Base-by-base conservation (phyloP, 306 rosid species). In the Fagus sylvatica region DNA sequence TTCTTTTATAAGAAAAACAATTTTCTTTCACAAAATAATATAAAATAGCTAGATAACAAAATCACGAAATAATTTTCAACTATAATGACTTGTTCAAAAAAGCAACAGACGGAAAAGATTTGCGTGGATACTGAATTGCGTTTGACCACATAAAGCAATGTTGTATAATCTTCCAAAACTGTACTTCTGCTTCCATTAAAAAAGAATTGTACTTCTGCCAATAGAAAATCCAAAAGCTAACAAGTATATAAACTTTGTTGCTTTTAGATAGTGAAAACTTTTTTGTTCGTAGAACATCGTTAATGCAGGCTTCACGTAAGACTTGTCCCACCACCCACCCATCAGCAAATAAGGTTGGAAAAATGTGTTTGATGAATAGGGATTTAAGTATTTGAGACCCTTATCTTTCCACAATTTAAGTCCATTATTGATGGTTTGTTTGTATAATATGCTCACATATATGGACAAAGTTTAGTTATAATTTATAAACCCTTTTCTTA, bases 291-390 rank as follows among this genome's bases (percentile, higher is more conserved):
- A 6, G 17, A 16, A 37, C 12, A 39, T 71, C 8, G 33, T 39
- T 68, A 66, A 68, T 7, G 5, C 51, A 40, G 8, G 43, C 33
- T 73, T 53, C 60, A 5, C 1, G 32, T 33, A 19, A 19, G 42
- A 33, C 53, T 4, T 59, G 69, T 70, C 65, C 75, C 69, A 84
- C 72, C 70, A 16, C 55, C 76, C 77, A 78, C 83, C 83, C 56
- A 54, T 37, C 74, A n/a, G 56, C 71, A 56, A 60, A 64, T 75
- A 22, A 72, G 82, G 75, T 53, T 76, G 48, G 55, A 53, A 64
- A 36, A 30, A 53, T 13, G 84, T 72, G 80, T 61, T 36, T 16
- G 6, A 51, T 62, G 4, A 78, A 78, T 71, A 36, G 72, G 53
- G 72, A 73, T 37, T 64, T 53, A 64, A 33, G 12, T 16, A 1